Evolutionary conservation across 2,329 filamentous ascomycete species (phyloP).

Genomic region (Graphilbum fragrans): DNA sequence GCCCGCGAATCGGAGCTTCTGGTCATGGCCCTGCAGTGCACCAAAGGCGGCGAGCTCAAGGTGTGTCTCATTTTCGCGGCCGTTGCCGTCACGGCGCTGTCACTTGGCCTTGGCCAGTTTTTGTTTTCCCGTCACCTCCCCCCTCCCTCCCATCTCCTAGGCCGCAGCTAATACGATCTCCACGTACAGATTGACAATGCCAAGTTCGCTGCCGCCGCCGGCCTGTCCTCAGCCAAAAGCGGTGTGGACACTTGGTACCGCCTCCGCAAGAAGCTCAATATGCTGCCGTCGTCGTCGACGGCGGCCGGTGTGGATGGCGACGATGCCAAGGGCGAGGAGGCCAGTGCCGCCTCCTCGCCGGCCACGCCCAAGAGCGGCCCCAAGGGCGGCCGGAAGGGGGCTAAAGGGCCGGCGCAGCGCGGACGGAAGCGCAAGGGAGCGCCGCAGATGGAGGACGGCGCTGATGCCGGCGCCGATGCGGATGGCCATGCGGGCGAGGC

Average conservation of each 20-base stretch:
- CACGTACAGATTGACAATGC: constrained; percentile 3
- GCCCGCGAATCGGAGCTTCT: constrained; percentile 2
- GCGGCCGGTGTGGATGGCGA: background rate
- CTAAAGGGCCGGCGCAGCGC: too few relatives aligned
- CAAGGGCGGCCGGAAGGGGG: too few relatives aligned
- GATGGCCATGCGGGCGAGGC: too few relatives aligned
- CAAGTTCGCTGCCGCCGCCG: background rate
- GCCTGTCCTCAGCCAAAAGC: background rate
- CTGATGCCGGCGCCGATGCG: too few relatives aligned
- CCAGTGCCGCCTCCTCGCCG: too few relatives aligned
- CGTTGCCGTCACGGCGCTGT: too few relatives aligned
- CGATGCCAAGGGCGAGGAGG: too few relatives aligned
- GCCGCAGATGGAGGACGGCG: too few relatives aligned
- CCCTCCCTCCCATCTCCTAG: background rate
- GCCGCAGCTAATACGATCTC: background rate
- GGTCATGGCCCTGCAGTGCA: constrained; percentile 3
- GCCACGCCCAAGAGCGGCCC: too few relatives aligned
- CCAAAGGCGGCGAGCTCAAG: constrained; percentile 3
- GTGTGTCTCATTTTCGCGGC: too few relatives aligned
- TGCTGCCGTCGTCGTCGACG: background rate
- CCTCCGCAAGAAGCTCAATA: constrained; percentile 4
- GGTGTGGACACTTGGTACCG: constrained; percentile 5
- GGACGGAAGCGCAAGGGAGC: too few relatives aligned
- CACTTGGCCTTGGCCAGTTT: too few relatives aligned
- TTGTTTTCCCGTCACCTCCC: background rate